phyloP scores from a whole-genome alignment of 225 moss, liverwort and hornwort species.

The Climacium dendroides region DNA sequence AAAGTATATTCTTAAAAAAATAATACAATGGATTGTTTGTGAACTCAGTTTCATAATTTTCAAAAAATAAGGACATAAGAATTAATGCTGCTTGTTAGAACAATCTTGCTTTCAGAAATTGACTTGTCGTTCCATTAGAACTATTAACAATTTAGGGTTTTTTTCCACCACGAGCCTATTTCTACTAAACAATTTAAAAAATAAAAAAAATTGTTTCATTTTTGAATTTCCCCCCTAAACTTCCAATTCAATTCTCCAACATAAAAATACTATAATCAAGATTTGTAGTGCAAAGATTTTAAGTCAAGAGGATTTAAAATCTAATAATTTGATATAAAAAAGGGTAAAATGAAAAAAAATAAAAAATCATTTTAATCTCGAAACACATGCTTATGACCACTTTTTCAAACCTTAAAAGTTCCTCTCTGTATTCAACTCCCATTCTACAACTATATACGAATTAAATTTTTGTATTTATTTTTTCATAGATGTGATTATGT shows the following conservation, averaged over 20 bases:
- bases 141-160: background rate
- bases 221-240: background rate
- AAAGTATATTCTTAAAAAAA: too few relatives aligned
- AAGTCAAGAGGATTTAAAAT: background rate
- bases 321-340: accelerated
- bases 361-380: accelerated
- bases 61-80: background rate
- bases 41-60: background rate
- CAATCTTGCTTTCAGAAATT: background rate
- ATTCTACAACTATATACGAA: background rate
- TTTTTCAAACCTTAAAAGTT: background rate
- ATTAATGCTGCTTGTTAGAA: background rate
- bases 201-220: background rate
- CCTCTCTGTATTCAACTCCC: accelerated
- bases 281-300: background rate
- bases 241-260: background rate
- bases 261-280: background rate
- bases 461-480: background rate
- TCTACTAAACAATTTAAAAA: background rate
- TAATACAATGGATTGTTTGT: background rate
- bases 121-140: background rate
- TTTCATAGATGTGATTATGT: background rate
- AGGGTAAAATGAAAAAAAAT: accelerated
- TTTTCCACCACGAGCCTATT: background rate
- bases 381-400: background rate